These are phyloP conservation scores for Phytophthora colocasiae DNA, from an alignment of 352 stramenopile genomes.

Conservation along the genomic window DNA sequence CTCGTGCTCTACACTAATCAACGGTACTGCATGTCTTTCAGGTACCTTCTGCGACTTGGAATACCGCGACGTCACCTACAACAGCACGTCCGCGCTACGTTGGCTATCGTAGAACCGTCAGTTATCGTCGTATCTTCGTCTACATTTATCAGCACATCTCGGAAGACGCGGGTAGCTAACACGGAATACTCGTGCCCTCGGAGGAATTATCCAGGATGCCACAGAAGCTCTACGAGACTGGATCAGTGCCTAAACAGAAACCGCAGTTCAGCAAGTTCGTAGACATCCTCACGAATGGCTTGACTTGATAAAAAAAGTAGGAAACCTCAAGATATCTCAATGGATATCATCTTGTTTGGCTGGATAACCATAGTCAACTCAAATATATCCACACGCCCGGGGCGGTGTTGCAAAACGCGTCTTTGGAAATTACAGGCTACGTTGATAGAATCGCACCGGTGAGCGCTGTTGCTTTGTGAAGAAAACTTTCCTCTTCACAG, in stretches of 20 bases:
- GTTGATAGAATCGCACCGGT: too few species aligned
- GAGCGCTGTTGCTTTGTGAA: neutral
- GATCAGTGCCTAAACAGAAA: constrained; percentile 6
- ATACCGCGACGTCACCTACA: constrained; percentile 3
- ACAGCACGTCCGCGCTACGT: neutral
- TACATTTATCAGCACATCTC: neutral
- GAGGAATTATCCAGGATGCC: neutral
- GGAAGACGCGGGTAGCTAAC: constrained; percentile 5
- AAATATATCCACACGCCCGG: too few species aligned
- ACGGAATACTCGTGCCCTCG: neutral
- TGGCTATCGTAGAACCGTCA: neutral
- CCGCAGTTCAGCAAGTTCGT: constrained; percentile 19
- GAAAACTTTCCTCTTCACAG: neutral
- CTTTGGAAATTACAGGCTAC: too few species aligned
- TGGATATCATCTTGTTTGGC: too few species aligned
- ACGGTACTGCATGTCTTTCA: constrained; percentile 1
- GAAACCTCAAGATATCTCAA: too few species aligned
- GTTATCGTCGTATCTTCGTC: neutral
- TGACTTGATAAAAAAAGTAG: neutral
- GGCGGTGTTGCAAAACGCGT: too few species aligned
- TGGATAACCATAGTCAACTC: too few species aligned
- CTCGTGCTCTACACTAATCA: neutral
- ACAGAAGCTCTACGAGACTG: neutral
- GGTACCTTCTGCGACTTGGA: constrained; percentile 9
- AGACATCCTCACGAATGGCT: constrained; percentile 4